Conservation (phyloP, 2,329 filamentous ascomycete genomes). For the Fusarium avenaceum region DNA sequence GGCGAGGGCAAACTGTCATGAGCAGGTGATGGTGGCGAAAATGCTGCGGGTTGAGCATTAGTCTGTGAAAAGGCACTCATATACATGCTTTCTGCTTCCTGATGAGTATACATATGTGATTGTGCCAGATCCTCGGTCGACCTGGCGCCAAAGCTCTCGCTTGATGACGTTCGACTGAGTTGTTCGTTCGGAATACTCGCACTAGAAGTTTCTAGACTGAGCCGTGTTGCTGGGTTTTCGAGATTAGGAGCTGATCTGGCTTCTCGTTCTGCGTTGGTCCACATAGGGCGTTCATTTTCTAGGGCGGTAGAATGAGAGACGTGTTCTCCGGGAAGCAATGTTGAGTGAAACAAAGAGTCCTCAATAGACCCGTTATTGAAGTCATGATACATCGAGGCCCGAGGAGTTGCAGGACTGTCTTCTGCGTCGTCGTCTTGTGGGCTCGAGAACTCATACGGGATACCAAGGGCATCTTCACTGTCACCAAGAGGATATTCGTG, state of each 20-base stretch:
- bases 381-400: constrained; percentile 63
- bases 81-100: constrained; percentile 89
- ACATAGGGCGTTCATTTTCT: constrained; percentile 39
- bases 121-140: constrained; percentile 66
- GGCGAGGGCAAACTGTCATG: constrained; percentile 16
- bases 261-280: constrained; percentile 41
- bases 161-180: constrained; percentile 30
- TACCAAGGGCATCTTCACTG: constrained; percentile 69
- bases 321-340: constrained; percentile 29
- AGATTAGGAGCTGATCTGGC: constrained; percentile 38
- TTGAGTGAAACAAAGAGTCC: constrained; percentile 51
- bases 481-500: constrained; percentile 56
- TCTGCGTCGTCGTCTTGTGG: constrained; percentile 56
- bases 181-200: constrained; percentile 20
- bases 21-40: constrained; percentile 18
- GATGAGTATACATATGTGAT: constrained; percentile 81
- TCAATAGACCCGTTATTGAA: constrained; percentile 48
- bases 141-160: constrained; percentile 29
- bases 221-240: constrained; percentile 42
- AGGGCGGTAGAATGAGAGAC: constrained; percentile 37
- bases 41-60: constrained; percentile 47
- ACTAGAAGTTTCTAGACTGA: constrained; percentile 9
- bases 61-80: constrained; percentile 77
- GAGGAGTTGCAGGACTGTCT: constrained; percentile 64
- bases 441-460: constrained; percentile 65